Base-by-base conservation (phyloP, 2,329 filamentous ascomycete species). In the Aspergillus versicolor region DNA sequence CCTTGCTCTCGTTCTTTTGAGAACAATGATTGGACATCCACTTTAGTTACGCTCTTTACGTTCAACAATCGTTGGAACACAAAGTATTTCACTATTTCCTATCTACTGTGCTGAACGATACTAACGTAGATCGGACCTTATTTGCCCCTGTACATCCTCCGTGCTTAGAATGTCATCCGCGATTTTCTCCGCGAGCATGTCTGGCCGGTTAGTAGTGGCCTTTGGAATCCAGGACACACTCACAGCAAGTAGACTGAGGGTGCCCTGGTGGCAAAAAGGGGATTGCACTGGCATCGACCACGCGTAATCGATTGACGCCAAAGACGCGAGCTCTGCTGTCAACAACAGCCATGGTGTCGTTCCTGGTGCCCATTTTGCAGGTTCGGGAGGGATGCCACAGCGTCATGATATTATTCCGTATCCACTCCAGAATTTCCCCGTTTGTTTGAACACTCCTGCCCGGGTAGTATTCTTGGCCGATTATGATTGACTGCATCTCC, bases 171-270 rank as follows among this genome's bases (percentile, higher is more conserved):
- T 63, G 4, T 34, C 60, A 45, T 65, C 65, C 4, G 71, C 65
- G 42, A 75, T 71, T 60, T 77, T 77, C 62, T 77, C 75, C 0
- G 74, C 75, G 17, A 77, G 58, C 50, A 68, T 69, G 65, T 76
- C 65, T 67, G 51, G 2, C 4, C 11, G 4, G 11, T 55, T 8
- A 56, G 32, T 12, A 27, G 1, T 15, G 5, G 12, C 1, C 27
- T 22, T 22, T 12, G 30, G n/a, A 1, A 24, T 15, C 4, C 19
- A 8, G 2, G 3, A 43, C 2, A 49, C 7, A 68, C 70, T 65
- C 57, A 71, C 67, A 77, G 21, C 74, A 61, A 4, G 70, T 69
- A 12, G 66, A 63, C 62, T 72, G 68, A 1, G 73, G 73, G 64
- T 77, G 73, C 9, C 74, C 75, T 2, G 75, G 74, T 2, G 71